Percentiles rank a stretch among this genome's conserved stretches.
Conservation (phyloP, 2,329 filamentous ascomycete species). For the Celoporthe dispersa region DNA sequence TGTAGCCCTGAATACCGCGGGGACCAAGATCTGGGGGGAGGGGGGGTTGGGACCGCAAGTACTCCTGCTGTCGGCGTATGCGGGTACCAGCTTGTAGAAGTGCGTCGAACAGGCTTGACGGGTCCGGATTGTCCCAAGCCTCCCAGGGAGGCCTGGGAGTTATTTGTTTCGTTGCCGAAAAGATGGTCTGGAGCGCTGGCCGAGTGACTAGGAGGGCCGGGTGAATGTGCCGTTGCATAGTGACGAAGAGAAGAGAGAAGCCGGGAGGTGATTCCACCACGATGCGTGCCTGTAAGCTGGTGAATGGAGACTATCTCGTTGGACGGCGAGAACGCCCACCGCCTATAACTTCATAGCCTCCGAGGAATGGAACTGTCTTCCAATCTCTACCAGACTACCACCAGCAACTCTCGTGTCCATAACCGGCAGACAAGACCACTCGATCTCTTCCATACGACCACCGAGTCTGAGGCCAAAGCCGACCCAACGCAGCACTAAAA, state of each 20-base stretch:
- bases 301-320: background rate
- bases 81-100: no score
- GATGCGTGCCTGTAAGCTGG: background rate
- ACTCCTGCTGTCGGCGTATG: background rate
- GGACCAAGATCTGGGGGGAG: no score
- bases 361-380: background rate
- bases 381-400: background rate
- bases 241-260: background rate
- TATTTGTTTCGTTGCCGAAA: no score
- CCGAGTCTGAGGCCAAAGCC: background rate
- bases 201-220: background rate
- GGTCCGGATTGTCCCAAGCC: no score
- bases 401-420: background rate
- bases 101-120: no score
- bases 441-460: background rate
- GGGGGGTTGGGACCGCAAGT: no score
- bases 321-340: background rate
- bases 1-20: background rate
- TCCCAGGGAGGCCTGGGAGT: no score
- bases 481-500: background rate
- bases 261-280: background rate
- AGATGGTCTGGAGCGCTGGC: background rate
- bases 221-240: background rate
- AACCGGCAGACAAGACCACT: background rate
- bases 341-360: background rate